These are phyloP conservation scores for Orbilia brochopaga DNA, from an alignment of 2,329 filamentous ascomycete species.

Conservation along the genomic window DNA sequence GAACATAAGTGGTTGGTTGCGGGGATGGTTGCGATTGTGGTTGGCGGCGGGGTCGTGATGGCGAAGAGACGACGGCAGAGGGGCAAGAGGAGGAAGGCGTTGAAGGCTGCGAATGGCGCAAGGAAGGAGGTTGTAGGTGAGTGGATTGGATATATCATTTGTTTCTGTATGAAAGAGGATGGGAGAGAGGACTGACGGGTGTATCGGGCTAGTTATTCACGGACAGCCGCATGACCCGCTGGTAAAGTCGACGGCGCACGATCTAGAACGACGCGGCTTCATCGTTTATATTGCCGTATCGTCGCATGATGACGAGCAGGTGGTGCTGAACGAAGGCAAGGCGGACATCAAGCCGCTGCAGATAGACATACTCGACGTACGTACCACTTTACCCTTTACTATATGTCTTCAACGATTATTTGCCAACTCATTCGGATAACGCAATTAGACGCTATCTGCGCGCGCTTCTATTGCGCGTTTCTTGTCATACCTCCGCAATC, in stretches of 20 bases:
- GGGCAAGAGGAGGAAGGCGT: slow-evolving; percentile 73
- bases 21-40: slow-evolving; percentile 17
- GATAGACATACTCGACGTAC: slow-evolving; percentile 80
- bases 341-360: slow-evolving; percentile 78
- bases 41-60: slow-evolving; percentile 60
- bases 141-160: slow-evolving; percentile 51
- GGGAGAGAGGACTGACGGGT: not conserved
- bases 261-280: slow-evolving; percentile 88
- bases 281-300: slow-evolving; percentile 90
- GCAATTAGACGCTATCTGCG: slow-evolving; percentile 68
- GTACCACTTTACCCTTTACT: slow-evolving; percentile 56
- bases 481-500: slow-evolving; percentile 71
- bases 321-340: slow-evolving; percentile 70
- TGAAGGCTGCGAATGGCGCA: slow-evolving; percentile 79
- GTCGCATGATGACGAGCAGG: slow-evolving; percentile 80
- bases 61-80: slow-evolving; percentile 68
- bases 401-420: slow-evolving; percentile 11
- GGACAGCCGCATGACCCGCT: slow-evolving; percentile 85
- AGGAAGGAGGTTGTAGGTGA: slow-evolving; percentile 77
- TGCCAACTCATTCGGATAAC: too few relatives aligned
- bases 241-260: slow-evolving; percentile 79
- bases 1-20: slow-evolving; percentile 30
- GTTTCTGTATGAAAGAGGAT: slow-evolving; percentile 4
- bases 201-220: slow-evolving; percentile 69
- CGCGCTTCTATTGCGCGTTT: slow-evolving; percentile 75